These are phyloP conservation scores for Saccharomycopsis selenospora DNA, from an alignment of 805 yeast genomes.

Conservation along the genomic window DNA sequence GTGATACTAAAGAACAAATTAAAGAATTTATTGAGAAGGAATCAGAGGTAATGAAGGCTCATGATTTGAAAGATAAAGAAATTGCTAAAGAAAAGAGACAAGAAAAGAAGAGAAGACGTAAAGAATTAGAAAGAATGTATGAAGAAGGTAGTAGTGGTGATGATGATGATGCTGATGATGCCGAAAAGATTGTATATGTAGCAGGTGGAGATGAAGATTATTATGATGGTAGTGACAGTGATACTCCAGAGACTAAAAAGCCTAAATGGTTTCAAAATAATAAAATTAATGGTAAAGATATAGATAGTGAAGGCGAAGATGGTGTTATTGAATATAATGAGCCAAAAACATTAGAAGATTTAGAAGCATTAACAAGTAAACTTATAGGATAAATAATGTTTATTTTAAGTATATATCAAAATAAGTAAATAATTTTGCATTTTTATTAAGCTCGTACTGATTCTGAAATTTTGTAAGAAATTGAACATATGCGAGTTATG, in stretches of 20 bases:
- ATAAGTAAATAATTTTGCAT: too few species aligned
- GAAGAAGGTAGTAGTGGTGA: constrained; percentile 20
- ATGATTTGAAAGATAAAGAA: constrained; percentile 72
- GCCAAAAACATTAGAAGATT: constrained; percentile 87
- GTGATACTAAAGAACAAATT: constrained; percentile 64
- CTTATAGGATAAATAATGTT: constrained; percentile 26
- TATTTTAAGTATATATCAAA: too few species aligned
- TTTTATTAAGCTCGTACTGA: too few species aligned
- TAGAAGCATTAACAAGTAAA: constrained; percentile 75
- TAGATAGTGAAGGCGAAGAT: constrained; percentile 27
- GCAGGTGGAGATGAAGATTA: constrained; percentile 16
- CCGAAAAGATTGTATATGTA: constrained; percentile 16
- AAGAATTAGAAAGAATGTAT: constrained; percentile 60
- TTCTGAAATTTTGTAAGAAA: too few species aligned
- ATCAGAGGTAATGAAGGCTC: constrained; percentile 55
- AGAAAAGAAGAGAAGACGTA: constrained; percentile 84
- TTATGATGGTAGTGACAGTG: constrained; percentile 6
- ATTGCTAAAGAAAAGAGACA: constrained; percentile 68
- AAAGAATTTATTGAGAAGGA: constrained; percentile 60
- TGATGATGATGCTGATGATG: constrained; percentile 27
- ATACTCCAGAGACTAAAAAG: constrained; percentile 15
- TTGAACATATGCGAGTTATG: too few species aligned
- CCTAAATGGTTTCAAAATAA: constrained; percentile 30
- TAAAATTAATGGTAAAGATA: constrained; percentile 27
- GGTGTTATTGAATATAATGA: constrained; percentile 64